Base-by-base conservation (phyloP, 345 rosid species). In the Aquilaria yunnanensis region DNA sequence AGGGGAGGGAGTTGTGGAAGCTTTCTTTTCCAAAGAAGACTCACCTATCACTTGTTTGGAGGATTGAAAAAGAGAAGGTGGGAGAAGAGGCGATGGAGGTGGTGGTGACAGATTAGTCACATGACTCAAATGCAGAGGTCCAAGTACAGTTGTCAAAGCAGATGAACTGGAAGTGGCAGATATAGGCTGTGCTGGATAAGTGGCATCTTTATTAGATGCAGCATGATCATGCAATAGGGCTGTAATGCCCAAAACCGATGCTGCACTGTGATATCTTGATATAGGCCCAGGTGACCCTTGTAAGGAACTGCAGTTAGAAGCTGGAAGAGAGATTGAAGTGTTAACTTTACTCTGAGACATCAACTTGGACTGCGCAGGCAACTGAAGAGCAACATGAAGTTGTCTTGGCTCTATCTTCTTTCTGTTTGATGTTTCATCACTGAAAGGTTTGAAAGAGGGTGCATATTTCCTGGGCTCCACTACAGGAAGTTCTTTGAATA, bases 221-320 rank as follows among this genome's bases (percentile, higher is more conserved):
- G 57, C 72, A 70, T 82, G 82, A 77, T 87, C 88, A 9, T 82
- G 82, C 74, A 87, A 76, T 72, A 87, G 69, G 60, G 94, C 80
- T 43, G 90, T 80, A 72, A 87, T 87, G 60, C 94, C 94, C 59
- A 84, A 70, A 63, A 41, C 57, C 33, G 82, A 74, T 10, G 85
- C 72, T 30, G 83, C 74, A 60, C 78, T 74, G 59, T 77, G 81
- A 68, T 72, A 82, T 68, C 83, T 80, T 30, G 81, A 74, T 56
- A 70, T 23, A 34, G 84, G 57, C 47, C 65, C 65, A 0, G 81
- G 78, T 33, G 77, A 86, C 45, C 75, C 85, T 75, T 66, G 80
- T 34, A 70, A 62, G 62, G 75, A 67, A 70, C 59, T 70, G 51
- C 61, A 56, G 23, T 70, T 55, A 4, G 74, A 58, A 77, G 69